A percentile compares a stretch with the other conserved stretches of the same genome.
phyloP scores from a whole-genome alignment of 2,329 filamentous ascomycete species.

The Colletotrichum coccodes region DNA sequence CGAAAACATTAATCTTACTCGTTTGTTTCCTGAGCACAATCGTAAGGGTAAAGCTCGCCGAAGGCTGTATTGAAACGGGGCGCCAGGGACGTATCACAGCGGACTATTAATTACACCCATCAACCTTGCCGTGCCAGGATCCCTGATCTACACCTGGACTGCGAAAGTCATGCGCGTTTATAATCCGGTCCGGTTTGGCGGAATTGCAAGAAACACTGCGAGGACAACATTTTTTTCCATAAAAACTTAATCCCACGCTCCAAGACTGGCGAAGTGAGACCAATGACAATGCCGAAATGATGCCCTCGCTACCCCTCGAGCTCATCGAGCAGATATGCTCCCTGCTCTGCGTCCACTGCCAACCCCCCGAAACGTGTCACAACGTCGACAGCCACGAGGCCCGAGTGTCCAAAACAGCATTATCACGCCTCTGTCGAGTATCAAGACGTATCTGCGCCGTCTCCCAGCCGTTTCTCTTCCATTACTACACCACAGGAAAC shows the following conservation, averaged over 20 bases:
- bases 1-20: background rate
- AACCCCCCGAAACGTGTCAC: background rate
- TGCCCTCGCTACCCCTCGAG: constrained; percentile 19
- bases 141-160: background rate
- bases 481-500: constrained; percentile 4
- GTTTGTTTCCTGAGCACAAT: background rate
- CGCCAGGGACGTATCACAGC: background rate
- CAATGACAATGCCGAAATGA: background rate
- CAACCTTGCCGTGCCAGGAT: background rate
- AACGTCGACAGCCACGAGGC: background rate
- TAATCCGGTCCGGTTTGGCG: background rate
- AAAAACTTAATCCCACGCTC: too few species aligned
- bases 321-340: constrained; percentile 22
- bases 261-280: background rate
- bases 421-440: constrained; percentile 7
- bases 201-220: too few species aligned
- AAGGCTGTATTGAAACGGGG: background rate
- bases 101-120: background rate
- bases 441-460: constrained; percentile 15
- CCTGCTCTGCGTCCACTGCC: constrained; percentile 16
- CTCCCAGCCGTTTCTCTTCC: constrained; percentile 26
- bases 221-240: background rate
- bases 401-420: background rate
- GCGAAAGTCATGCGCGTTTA: background rate
- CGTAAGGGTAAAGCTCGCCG: background rate